Percentiles rank a stretch among this genome's conserved stretches.
Conservation (phyloP, 805 yeast genomes). For the Komagataella populi region DNA sequence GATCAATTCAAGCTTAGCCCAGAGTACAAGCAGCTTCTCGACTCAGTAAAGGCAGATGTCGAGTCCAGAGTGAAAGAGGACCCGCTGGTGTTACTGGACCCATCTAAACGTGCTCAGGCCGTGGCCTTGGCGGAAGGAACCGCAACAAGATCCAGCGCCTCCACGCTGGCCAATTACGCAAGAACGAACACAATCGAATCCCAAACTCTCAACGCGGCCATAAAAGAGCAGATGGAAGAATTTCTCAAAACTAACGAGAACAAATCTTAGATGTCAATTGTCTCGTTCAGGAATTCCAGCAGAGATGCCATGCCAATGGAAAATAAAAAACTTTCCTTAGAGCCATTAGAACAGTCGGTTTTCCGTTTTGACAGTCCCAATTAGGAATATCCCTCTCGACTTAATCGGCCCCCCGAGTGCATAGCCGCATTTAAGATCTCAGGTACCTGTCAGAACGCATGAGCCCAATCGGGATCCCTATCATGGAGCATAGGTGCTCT, state of each 20-base stretch:
- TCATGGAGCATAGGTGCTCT: neutral
- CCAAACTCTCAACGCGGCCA: neutral
- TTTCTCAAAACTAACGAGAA: neutral
- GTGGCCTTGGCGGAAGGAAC: neutral
- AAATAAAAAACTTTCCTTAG: no score
- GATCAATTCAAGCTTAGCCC: constrained; percentile 25
- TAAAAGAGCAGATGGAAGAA: neutral
- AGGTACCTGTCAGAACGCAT: neutral
- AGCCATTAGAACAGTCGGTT: neutral
- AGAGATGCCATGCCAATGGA: no score
- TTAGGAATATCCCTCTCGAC: neutral
- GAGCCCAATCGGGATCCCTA: neutral
- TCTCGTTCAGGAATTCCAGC: no score
- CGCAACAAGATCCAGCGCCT: neutral
- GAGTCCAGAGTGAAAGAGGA: constrained; percentile 32
- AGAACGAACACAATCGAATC: neutral
- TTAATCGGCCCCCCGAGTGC: neutral
- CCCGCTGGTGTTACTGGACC: constrained; percentile 14
- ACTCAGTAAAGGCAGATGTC: constrained; percentile 26
- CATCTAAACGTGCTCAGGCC: neutral
- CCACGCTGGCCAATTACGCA: neutral
- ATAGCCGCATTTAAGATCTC: neutral
- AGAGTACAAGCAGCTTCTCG: constrained; percentile 24
- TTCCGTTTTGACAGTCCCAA: neutral
- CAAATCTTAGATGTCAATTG: neutral